Percentiles rank a stretch among this genome's conserved stretches.
Conservation (phyloP, 2,329 filamentous ascomycete genomes). For the Beauveria sp. region DNA sequence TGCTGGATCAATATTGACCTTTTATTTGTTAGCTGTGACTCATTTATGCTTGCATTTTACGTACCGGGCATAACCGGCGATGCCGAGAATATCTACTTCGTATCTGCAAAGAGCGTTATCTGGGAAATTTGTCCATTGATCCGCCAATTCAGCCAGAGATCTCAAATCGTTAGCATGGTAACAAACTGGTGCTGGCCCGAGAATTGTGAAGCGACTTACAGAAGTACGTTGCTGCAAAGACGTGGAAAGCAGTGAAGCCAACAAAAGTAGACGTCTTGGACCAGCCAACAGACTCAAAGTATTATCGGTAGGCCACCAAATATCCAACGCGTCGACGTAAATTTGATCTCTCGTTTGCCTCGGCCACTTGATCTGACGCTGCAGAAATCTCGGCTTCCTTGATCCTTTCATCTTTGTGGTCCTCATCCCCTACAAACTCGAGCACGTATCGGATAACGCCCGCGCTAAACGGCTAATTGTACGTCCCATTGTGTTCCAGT, state of each 20-base stretch:
- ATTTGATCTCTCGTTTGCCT: neutral
- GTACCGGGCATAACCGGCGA: conserved; percentile 13
- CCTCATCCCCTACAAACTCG: neutral
- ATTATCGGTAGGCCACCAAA: conserved; percentile 15
- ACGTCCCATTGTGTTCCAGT: neutral
- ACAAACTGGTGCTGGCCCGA: neutral
- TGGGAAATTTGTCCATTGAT: conserved; percentile 16
- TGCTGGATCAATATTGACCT: conserved; percentile 4
- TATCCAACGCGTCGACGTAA: conserved; percentile 14
- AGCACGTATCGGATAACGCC: neutral
- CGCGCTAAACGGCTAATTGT: neutral
- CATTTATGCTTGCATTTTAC: neutral
- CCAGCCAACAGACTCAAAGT: conserved; percentile 15
- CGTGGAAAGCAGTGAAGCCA: conserved; percentile 11
- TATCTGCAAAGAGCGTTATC: conserved; percentile 15
- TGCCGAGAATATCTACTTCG: conserved; percentile 13
- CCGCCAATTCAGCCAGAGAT: conserved; percentile 21
- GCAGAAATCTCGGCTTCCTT: neutral
- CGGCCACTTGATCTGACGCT: neutral
- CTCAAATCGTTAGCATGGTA: conserved; percentile 6
- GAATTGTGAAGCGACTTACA: conserved; percentile 8
- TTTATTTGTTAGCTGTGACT: neutral
- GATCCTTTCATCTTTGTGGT: neutral
- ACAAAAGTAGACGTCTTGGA: neutral
- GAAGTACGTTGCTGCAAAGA: conserved; percentile 17